These are phyloP conservation scores for Termitomyces sp. DNA, from an alignment of 768 basidiomycete genomes.

Conservation along the genomic window DNA sequence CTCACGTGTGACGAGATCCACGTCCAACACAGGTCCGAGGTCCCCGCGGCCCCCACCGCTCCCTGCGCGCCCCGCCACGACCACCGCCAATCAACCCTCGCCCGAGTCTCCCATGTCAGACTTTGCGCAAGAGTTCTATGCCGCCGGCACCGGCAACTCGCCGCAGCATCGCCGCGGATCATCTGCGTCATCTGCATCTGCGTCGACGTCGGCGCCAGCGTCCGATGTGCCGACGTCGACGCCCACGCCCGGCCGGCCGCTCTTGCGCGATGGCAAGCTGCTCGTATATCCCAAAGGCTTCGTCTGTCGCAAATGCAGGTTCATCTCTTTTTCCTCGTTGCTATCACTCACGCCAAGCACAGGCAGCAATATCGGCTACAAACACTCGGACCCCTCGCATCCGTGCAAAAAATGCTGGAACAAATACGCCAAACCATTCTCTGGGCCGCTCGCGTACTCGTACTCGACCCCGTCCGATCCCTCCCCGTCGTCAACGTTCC, in stretches of 20 bases:
- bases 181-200: neutral
- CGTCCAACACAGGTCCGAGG: neutral
- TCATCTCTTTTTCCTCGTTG: neutral
- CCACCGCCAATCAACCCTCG: neutral
- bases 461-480: constrained; percentile 16
- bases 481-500: constrained; percentile 17
- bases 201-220: neutral
- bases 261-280: constrained; percentile 54
- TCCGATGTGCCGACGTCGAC: constrained; percentile 51
- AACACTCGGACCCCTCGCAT: constrained; percentile 55
- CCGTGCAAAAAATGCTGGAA: constrained; percentile 76
- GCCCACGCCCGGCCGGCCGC: constrained; percentile 63
- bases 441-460: constrained; percentile 53
- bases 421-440: constrained; percentile 56
- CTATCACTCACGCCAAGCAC: neutral
- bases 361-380: constrained; percentile 78
- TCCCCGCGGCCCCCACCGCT: neutral
- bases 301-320: constrained; percentile 63
- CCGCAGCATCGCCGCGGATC: neutral
- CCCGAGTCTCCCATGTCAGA: neutral
- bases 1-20: neutral
- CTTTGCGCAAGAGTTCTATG: neutral
- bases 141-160: neutral
- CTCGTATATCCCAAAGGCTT: constrained; percentile 66
- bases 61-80: neutral